Evolutionary conservation across 2,329 filamentous ascomycete species (phyloP).

Genomic region (Aureobasidium sp.): DNA sequence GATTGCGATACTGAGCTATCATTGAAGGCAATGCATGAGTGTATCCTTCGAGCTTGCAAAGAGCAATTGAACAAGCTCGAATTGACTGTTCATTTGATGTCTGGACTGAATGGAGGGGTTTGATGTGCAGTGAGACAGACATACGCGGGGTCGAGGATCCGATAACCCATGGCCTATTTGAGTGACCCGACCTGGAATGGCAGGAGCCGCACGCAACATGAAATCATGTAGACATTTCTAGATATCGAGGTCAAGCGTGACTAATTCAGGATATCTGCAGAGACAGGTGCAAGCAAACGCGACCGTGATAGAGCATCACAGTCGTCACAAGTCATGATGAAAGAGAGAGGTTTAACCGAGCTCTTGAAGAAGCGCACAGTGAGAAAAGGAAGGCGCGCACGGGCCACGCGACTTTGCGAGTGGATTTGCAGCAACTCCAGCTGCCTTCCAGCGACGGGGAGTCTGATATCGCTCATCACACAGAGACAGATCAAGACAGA

Average conservation of each 20-base stretch:
- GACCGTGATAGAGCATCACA: not conserved
- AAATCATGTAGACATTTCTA: not conserved
- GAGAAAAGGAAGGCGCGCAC: slow-evolving; percentile 1
- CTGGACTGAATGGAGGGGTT: not conserved
- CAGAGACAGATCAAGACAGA: slow-evolving; percentile 13
- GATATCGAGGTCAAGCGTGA: not conserved
- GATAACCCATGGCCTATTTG: not conserved
- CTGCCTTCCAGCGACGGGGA: slow-evolving; percentile 7
- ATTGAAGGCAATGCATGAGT: not conserved
- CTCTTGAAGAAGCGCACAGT: not conserved
- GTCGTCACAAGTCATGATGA: slow-evolving; percentile 2
- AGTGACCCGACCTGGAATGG: not conserved
- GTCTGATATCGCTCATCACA: slow-evolving; percentile 13
- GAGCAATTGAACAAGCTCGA: not conserved
- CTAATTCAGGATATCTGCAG: not conserved
- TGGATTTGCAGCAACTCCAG: not conserved
- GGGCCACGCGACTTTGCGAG: not conserved
- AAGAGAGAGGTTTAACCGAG: not conserved
- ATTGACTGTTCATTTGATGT: not conserved
- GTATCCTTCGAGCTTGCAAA: not conserved
- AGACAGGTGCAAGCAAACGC: not conserved
- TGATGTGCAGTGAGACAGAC: not conserved
- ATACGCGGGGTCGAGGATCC: not conserved
- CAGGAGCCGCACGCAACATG: not conserved
- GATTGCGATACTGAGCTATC: not conserved